Base-by-base conservation (phyloP, 2,329 filamentous ascomycete genomes). In the Boeremia lycopersici region DNA sequence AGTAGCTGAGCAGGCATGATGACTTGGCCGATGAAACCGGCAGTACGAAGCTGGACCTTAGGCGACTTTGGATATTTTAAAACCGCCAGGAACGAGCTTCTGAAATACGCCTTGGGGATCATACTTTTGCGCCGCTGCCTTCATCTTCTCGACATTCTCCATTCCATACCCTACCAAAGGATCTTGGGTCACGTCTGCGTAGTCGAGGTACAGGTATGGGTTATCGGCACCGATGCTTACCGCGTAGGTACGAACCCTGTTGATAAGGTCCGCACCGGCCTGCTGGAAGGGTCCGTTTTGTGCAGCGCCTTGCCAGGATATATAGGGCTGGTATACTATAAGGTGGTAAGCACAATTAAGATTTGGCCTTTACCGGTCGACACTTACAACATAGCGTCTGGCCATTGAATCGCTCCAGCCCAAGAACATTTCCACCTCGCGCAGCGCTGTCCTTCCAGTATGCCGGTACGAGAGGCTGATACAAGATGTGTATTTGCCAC, bases 381-480 rank as follows among this genome's bases (percentile, higher is more conserved):
- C 11, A 59, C 64, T 63, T 46, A 67, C 66, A 26, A 39, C 65
- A 64, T 23, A 63, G 13, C 6, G 30, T 41, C 35, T 55, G 40
- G 8, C 40, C 41, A 17, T 46, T 17, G 30, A 67, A 67, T 2
- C 63, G 63, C 28, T 67, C 64, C 10, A 80, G 62, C 4, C 74
- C 74, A 29, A 79, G 66, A 42, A 79, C 71, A 57, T 77, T 78
- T 35, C 75, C 76, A 48, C 78, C 75, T 44, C 69, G 73, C 30
- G 68, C 67, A 5, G 55, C 54, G 26, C 73, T 74, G 12, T 74
- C 62, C 45, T 69, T 57, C 41, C 65, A 68, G 54, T 74, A 72
- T 3, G 74, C 60, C n/a, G 71, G 70, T 11, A 78, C 74, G 25
- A 80, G 68, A 25, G 77, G 67, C 58, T 77, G 74, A 46, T 76